Evolutionary conservation across 805 yeast species (phyloP).

Genomic region (Kodamaea hsintzibuensis): DNA sequence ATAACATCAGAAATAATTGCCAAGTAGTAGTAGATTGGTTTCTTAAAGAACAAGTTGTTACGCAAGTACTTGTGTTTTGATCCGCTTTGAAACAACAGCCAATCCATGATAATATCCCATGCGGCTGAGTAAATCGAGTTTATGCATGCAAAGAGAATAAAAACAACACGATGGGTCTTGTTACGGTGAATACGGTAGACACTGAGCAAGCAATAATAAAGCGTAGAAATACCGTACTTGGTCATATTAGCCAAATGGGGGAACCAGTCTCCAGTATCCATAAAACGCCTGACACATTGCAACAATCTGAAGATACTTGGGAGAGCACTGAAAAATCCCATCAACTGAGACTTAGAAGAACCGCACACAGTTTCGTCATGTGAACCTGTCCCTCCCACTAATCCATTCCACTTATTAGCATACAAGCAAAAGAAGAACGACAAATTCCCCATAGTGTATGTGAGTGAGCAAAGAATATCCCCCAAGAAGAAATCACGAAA

Average conservation of each 20-base stretch:
- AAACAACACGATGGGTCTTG: slow-evolving; percentile 48
- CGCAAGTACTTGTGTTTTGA: slow-evolving; percentile 61
- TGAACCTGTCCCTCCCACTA: slow-evolving; percentile 36
- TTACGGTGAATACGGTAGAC: slow-evolving; percentile 65
- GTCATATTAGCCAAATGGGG: slow-evolving; percentile 91
- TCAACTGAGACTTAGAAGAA: slow-evolving; percentile 65
- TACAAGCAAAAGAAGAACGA: slow-evolving; percentile 86
- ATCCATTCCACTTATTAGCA: slow-evolving; percentile 65
- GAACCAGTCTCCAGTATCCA: slow-evolving; percentile 93
- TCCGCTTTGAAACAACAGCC: slow-evolving; percentile 78
- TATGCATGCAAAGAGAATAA: slow-evolving; percentile 70
- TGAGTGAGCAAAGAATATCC: slow-evolving; percentile 84
- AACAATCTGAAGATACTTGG: slow-evolving; percentile 90
- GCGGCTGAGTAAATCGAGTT: slow-evolving; percentile 68
- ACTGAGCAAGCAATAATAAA: slow-evolving; percentile 73
- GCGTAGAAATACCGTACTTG: slow-evolving; percentile 68
- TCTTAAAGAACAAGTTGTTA: slow-evolving; percentile 65
- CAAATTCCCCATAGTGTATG: slow-evolving; percentile 83
- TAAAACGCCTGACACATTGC: slow-evolving; percentile 88
- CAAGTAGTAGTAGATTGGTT: slow-evolving; percentile 60
- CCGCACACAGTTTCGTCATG: slow-evolving; percentile 56
- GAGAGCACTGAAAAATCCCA: slow-evolving; percentile 83
- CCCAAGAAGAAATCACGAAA: slow-evolving; percentile 93
- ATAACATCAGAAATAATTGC: slow-evolving; percentile 75
- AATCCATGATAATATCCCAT: slow-evolving; percentile 97